A percentile compares a stretch with the other conserved stretches of the same genome.
Conservation (phyloP, 116 monocot genomes). For the Trichopus zeylanicus region DNA sequence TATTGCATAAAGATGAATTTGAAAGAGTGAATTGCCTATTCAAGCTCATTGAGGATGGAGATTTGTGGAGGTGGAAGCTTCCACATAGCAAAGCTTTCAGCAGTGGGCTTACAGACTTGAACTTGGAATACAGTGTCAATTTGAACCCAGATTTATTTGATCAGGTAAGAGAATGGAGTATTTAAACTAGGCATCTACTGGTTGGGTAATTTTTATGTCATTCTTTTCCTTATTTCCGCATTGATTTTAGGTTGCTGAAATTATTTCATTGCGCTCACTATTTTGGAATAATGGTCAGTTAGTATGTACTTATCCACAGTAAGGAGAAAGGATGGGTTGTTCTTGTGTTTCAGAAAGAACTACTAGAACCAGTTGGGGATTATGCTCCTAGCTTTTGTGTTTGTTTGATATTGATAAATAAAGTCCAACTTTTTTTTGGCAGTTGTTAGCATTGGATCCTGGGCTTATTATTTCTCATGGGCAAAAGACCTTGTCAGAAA, state of each 20-base stretch:
- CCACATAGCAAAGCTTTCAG: slow-evolving; percentile 86
- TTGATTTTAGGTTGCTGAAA: no score
- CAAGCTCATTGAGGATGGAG: slow-evolving; percentile 84
- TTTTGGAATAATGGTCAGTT: no score
- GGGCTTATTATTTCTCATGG: slow-evolving; percentile 48
- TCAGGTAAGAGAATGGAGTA: slow-evolving; percentile 35
- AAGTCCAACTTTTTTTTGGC: slow-evolving; percentile 1
- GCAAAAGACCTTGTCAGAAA: slow-evolving; percentile 31
- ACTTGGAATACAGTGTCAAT: slow-evolving; percentile 71
- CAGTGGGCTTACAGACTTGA: slow-evolving; percentile 73
- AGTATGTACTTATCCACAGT: no score
- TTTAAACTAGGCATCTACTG: background rate
- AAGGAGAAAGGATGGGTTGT: no score
- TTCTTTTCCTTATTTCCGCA: no score
- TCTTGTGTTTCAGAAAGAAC: no score
- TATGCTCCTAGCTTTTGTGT: no score
- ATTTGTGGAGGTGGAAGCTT: slow-evolving; percentile 90
- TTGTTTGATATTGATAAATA: no score
- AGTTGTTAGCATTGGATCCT: slow-evolving; percentile 76
- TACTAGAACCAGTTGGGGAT: no score
- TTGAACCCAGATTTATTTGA: slow-evolving; percentile 56
- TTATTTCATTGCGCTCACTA: no score
- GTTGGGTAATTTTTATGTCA: no score
- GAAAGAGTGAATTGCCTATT: slow-evolving; percentile 56
- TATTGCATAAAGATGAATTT: slow-evolving; percentile 33